Conservation (phyloP, 2,329 filamentous ascomycete genomes). For the Talaromyces rugulosus region DNA sequence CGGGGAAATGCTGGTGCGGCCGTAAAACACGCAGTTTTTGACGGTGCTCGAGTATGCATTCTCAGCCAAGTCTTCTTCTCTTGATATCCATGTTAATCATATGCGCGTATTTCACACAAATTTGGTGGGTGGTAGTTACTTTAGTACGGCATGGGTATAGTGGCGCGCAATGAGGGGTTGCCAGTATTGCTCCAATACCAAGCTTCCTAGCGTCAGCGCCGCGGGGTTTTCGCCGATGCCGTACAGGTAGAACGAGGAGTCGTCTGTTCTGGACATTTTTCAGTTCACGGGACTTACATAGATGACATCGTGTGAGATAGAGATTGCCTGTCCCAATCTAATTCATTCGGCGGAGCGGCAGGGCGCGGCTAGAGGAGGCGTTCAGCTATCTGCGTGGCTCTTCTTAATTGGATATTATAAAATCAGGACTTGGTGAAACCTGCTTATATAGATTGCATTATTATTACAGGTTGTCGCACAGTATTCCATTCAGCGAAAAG, state of each 20-base stretch:
- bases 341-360: too few relatives aligned
- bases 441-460: too few relatives aligned
- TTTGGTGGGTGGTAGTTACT: conserved; percentile 3
- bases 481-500: too few relatives aligned
- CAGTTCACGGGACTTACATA: too few relatives aligned
- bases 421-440: too few relatives aligned
- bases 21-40: conserved; percentile 17
- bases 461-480: too few relatives aligned
- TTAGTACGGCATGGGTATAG: conserved; percentile 20
- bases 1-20: conserved; percentile 16
- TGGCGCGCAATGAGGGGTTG: conserved; percentile 23
- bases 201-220: conserved; percentile 21
- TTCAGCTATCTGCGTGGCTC: too few relatives aligned
- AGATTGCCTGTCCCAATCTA: too few relatives aligned
- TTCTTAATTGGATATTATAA: too few relatives aligned
- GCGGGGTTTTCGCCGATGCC: conserved; percentile 23
- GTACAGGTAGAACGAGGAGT: conserved; percentile 23
- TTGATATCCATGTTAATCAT: conserved; percentile 5
- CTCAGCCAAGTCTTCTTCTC: conserved; percentile 16
- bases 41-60: conserved; percentile 18
- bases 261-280: conserved; percentile 16
- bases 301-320: too few relatives aligned
- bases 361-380: too few relatives aligned
- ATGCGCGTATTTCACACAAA: background rate
- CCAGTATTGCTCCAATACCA: conserved; percentile 25